Conservation (phyloP, 106 monocot genomes). For the Dioscorea zingiberensis region DNA sequence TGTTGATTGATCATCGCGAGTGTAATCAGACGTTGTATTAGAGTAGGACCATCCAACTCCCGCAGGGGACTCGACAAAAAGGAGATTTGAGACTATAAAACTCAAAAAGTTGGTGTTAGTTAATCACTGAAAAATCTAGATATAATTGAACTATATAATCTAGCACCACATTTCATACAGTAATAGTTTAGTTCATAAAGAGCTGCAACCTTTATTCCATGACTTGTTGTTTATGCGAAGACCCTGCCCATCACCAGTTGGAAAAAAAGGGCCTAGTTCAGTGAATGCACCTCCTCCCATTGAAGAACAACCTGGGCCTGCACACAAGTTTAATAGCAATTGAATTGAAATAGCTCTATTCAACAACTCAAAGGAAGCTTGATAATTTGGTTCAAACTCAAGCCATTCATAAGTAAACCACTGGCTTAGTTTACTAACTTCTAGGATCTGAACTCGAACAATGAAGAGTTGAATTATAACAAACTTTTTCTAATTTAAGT, state of each 20-base stretch:
- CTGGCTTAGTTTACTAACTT: too few relatives aligned
- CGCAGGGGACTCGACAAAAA: conserved; percentile 96
- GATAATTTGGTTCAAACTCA: too few relatives aligned
- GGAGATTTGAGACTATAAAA: conserved; percentile 67
- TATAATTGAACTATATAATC: too few relatives aligned
- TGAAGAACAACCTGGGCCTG: conserved; percentile 96
- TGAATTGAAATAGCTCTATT: too few relatives aligned
- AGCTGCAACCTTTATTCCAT: conserved; percentile 85
- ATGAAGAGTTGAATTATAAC: too few relatives aligned
- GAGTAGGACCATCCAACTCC: conserved; percentile 99
- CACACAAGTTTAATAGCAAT: not conserved
- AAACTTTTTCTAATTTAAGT: too few relatives aligned
- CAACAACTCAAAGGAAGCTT: too few relatives aligned
- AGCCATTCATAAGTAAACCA: too few relatives aligned
- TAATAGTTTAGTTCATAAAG: not conserved
- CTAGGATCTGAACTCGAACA: too few relatives aligned
- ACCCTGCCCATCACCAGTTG: conserved; percentile 85
- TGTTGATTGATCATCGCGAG: conserved; percentile 49
- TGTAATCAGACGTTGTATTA: conserved; percentile 75
- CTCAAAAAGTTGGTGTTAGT: not conserved
- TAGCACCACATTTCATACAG: too few relatives aligned
- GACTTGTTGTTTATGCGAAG: conserved; percentile 73
- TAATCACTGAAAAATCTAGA: not conserved
- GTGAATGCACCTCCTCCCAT: conserved; percentile 97
- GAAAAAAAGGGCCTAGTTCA: conserved; percentile 90